Evolutionary conservation across 805 yeast genomes (phyloP).

Genomic region (Candida glaebosa): DNA sequence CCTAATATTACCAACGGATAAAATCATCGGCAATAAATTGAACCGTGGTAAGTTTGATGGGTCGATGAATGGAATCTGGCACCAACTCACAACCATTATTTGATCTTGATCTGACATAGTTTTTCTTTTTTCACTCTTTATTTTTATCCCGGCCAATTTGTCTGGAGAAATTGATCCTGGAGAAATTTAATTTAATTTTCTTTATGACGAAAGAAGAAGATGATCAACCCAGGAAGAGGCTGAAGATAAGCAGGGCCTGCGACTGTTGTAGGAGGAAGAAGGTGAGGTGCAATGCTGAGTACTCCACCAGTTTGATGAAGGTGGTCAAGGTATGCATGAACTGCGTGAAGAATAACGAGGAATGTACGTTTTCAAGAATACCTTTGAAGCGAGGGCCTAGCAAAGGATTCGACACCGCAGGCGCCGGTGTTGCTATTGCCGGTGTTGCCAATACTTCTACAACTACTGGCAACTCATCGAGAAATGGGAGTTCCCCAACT

Average conservation of each 20-base stretch:
- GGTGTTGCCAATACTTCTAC: background rate
- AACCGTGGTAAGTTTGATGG: no score
- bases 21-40: no score
- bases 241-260: conserved; percentile 78
- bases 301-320: conserved; percentile 39
- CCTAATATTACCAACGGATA: no score
- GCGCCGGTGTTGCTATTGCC: background rate
- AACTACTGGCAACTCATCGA: conserved; percentile 5
- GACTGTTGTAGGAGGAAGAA: conserved; percentile 77
- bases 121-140: no score
- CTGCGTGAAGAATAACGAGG: conserved; percentile 57
- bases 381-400: conserved; percentile 80
- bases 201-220: background rate
- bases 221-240: conserved; percentile 48
- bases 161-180: conserved; percentile 1
- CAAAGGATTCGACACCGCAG: conserved; percentile 47
- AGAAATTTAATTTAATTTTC: background rate
- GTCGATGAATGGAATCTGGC: no score
- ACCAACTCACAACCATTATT: no score
- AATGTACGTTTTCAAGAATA: conserved; percentile 64
- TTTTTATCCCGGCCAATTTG: no score
- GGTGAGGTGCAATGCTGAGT: conserved; percentile 64
- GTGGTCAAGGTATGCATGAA: conserved; percentile 57
- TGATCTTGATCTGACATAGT: no score
- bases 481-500: conserved; percentile 9